phyloP scores from a whole-genome alignment of 768 basidiomycete species.

The Termitomyces sp. region DNA sequence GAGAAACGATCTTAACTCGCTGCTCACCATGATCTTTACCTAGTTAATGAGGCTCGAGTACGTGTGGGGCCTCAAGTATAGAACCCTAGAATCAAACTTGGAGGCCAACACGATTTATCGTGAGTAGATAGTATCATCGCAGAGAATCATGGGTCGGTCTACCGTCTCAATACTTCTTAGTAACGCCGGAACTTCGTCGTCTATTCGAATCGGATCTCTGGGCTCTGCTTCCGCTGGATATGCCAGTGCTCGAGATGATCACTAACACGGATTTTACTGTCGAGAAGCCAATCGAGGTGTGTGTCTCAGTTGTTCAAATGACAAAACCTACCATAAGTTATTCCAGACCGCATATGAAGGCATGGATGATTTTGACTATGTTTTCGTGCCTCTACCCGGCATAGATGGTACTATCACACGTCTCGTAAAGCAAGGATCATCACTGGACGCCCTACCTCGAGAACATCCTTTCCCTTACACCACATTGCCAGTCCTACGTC shows the following conservation, averaged over 20 bases:
- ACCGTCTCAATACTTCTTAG: neutral
- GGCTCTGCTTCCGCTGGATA: neutral
- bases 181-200: neutral
- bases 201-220: neutral
- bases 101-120: slow-evolving; percentile 1
- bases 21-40: neutral
- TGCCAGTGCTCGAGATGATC: neutral
- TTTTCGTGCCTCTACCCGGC: neutral
- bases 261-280: neutral
- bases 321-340: neutral
- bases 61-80: neutral
- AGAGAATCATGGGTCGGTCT: too few species aligned
- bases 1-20: too few species aligned
- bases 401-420: neutral
- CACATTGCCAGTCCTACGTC: neutral
- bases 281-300: slow-evolving; percentile 1
- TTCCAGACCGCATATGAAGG: slow-evolving; percentile 1
- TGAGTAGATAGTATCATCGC: neutral
- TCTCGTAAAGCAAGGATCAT: neutral
- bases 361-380: neutral
- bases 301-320: neutral
- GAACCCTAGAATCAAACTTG: neutral
- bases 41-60: neutral
- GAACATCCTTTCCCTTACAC: slow-evolving; percentile 1
- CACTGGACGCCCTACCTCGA: too few species aligned